Base-by-base conservation (phyloP, 352 stramenopile genomes). In the Pythium sukuiense region DNA sequence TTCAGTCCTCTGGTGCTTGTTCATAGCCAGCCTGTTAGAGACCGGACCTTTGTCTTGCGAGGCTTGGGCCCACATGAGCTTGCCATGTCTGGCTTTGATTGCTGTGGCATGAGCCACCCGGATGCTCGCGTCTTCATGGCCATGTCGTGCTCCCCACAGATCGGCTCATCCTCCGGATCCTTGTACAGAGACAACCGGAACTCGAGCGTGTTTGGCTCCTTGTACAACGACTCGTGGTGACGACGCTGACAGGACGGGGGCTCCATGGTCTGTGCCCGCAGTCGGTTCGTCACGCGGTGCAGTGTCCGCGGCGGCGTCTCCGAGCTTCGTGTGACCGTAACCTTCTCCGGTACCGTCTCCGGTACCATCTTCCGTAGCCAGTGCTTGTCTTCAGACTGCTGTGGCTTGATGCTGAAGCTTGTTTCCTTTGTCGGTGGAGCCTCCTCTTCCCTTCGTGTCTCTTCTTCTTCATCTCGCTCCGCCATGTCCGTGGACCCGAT, bases 111-210 rank as follows among this genome's bases (percentile, higher is more conserved):
- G 14, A 50, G 5, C 43, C 43, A 50, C 2, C 43, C 43, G 1
- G 18, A 18, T 11, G n/a, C 43, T 50, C n/a, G 14, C 0, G 14
- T 26, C 43, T 50, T 50, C 18, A n/a, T 2, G 0, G 39, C 27
- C 18, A 50, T 16, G 1, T 43, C 45, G 8, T 58, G 29, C 24
- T 41, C 29, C 4, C n/a, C 43, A 27, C 43, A 50, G 43, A 18
- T 50, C n/a, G 43, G 43, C n/a, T 62, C n/a, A 4, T 48, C 54
- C 20, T 52, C 61, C 6, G 64, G 64, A 35, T 70, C 64, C 13
- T 58, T 45, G 52, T 70, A 70, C 7, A 65, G 52, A 18, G 56
- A 56, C 0, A 70, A 20, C 6, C 64, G 64, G 45, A 70, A 70
- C 37, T 70, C 64, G 20, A 70, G 53, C 16, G 57, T 59, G 43